A percentile compares a stretch with the other conserved stretches of the same genome.
These are phyloP conservation scores for Lenwebbia sp. DNA, from an alignment of 345 rosid species.

Conservation along the genomic window DNA sequence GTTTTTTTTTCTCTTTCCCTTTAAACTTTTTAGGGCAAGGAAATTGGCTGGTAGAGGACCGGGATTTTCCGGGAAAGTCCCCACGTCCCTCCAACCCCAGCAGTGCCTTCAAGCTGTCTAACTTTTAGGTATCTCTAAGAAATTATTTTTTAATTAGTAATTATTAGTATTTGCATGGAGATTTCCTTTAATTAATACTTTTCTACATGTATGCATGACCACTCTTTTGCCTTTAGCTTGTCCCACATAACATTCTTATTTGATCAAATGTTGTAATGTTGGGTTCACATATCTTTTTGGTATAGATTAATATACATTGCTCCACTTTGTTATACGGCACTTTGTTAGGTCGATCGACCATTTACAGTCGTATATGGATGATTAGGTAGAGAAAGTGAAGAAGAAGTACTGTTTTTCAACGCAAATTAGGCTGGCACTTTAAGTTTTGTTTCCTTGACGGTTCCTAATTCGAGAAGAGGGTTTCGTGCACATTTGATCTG, in stretches of 20 bases:
- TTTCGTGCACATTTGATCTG: not conserved
- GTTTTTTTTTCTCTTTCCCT: not conserved
- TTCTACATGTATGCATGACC: not conserved
- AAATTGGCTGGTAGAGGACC: not conserved
- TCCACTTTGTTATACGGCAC: not conserved
- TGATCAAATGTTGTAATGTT: not conserved
- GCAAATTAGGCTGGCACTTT: not conserved
- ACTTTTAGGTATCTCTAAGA: slow-evolving; percentile 8
- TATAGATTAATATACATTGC: not conserved
- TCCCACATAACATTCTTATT: not conserved
- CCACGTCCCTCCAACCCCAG: not conserved
- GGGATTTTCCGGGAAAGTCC: not conserved
- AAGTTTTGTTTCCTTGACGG: not conserved
- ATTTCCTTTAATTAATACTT: not conserved
- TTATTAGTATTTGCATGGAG: not conserved
- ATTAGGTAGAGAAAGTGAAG: not conserved
- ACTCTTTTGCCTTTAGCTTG: slow-evolving; percentile 1
- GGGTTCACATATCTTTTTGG: not conserved
- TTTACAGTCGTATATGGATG: not conserved
- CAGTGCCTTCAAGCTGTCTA: slow-evolving; percentile 37
- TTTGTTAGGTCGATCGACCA: not conserved
- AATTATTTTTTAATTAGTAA: not conserved
- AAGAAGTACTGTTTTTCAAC: not conserved
- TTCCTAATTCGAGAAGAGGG: not conserved
- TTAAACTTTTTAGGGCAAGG: not conserved